Evolutionary conservation across 2,329 filamentous ascomycete genomes (phyloP).

Genomic region (Aspergillus novoparasiticus): DNA sequence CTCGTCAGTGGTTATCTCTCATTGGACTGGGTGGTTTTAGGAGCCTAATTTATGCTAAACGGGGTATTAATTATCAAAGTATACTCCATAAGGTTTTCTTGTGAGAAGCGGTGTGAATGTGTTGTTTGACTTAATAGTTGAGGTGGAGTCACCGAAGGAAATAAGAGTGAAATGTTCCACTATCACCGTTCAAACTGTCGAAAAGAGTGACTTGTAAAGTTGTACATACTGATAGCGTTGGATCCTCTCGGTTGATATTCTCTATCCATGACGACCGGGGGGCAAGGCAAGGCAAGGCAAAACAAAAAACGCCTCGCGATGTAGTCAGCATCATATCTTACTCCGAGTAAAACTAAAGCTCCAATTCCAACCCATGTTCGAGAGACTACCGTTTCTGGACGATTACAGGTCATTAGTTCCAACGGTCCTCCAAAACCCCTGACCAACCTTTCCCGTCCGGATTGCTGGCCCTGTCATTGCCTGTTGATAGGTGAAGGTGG

Average conservation of each 20-base stretch:
- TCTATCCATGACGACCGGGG: neutral
- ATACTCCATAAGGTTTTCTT: neutral
- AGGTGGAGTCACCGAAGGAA: neutral
- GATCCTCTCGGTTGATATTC: conserved; percentile 1
- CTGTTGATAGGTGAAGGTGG: neutral
- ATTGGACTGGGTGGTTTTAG: too few species aligned
- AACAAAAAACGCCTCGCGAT: neutral
- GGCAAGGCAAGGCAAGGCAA: neutral
- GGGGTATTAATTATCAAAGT: neutral
- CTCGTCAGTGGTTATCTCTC: too few species aligned
- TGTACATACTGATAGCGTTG: neutral
- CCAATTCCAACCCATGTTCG: neutral
- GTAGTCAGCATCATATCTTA: neutral
- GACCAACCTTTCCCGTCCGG: neutral
- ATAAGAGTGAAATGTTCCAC: neutral
- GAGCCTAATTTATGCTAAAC: neutral
- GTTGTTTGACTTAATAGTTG: neutral
- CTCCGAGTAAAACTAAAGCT: neutral
- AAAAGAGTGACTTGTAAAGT: conserved; percentile 1
- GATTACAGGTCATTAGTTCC: conserved; percentile 2
- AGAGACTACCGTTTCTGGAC: neutral
- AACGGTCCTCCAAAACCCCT: neutral
- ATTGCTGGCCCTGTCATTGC: neutral
- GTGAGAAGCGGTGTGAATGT: conserved; percentile 2
- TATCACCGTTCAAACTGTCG: too few species aligned